Evolutionary conservation across 176 grass and related monocot species (phyloP).

Genomic region (Aechmea fasciata): DNA sequence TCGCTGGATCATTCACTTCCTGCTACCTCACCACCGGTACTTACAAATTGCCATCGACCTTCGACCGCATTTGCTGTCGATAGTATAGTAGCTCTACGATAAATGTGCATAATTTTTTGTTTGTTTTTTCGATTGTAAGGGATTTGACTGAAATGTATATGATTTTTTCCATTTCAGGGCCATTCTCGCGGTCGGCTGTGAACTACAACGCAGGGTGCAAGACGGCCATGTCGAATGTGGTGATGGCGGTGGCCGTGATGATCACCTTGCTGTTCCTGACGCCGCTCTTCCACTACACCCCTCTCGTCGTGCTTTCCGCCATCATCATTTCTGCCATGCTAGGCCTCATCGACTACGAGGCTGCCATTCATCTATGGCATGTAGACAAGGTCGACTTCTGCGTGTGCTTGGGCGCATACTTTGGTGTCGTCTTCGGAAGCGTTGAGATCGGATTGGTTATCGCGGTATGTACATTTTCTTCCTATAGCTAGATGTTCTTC

Average conservation of each 20-base stretch:
- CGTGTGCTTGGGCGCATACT: constrained; percentile 72
- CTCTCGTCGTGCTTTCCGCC: constrained; percentile 81
- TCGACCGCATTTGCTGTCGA: too few relatives aligned
- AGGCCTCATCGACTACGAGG: constrained; percentile 82
- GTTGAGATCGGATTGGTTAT: constrained; percentile 70
- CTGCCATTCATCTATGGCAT: constrained; percentile 62
- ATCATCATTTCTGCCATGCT: constrained; percentile 94
- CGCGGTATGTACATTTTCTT: constrained; percentile 27
- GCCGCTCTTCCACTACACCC: constrained; percentile 94
- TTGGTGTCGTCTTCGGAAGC: constrained; percentile 89
- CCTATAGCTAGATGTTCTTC: too few relatives aligned
- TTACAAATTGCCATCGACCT: neutral
- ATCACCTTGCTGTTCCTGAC: constrained; percentile 79
- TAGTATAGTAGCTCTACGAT: too few relatives aligned
- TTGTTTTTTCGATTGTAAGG: too few relatives aligned
- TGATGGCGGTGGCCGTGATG: constrained; percentile 87
- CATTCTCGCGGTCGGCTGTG: constrained; percentile 81
- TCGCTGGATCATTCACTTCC: constrained; percentile 73
- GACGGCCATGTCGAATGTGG: constrained; percentile 90
- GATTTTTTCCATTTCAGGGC: constrained; percentile 19
- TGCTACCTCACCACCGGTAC: constrained; percentile 89
- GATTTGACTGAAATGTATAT: neutral
- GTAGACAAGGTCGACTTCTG: constrained; percentile 98
- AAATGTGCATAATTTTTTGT: too few relatives aligned
- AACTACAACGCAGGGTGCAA: constrained; percentile 96